Conservation (phyloP, 176 grass and related monocot genomes). For the Cenchrus fungigraminus region DNA sequence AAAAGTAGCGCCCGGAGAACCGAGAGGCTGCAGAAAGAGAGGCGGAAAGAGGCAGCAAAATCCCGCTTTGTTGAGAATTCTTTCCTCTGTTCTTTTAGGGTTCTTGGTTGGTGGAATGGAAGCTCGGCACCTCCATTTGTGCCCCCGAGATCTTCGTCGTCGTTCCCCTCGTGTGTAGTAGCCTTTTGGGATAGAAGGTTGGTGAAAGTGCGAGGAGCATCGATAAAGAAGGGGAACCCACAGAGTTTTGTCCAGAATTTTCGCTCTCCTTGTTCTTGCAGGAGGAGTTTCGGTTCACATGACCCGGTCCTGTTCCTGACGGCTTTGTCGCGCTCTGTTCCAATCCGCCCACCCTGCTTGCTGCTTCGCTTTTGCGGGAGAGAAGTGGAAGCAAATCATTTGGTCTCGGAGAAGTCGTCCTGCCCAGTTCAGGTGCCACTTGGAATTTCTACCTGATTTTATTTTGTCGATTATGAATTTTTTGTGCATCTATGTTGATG, state of each 20-base stretch:
- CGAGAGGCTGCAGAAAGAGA: slow-evolving; percentile 47
- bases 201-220: slow-evolving; percentile 24
- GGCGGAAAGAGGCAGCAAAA: slow-evolving; percentile 37
- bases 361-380: slow-evolving; percentile 43
- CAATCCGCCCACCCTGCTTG: slow-evolving; percentile 26
- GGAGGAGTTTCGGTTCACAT: slow-evolving; percentile 44
- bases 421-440: slow-evolving; percentile 36
- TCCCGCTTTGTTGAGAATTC: slow-evolving; percentile 33
- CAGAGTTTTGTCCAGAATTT: neutral
- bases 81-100: slow-evolving; percentile 15
- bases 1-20: slow-evolving; percentile 48
- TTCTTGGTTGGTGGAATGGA: slow-evolving; percentile 42
- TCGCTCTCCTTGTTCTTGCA: neutral
- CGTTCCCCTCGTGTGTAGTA: slow-evolving; percentile 30
- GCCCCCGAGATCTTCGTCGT: slow-evolving; percentile 46
- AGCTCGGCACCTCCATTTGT: slow-evolving; percentile 31
- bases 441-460: slow-evolving; percentile 43
- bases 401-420: slow-evolving; percentile 30
- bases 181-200: slow-evolving; percentile 23
- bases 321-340: slow-evolving; percentile 21
- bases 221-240: neutral
- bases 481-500: slow-evolving; percentile 30
- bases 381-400: slow-evolving; percentile 62
- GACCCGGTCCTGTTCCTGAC: slow-evolving; percentile 59
- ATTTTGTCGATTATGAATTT: slow-evolving; percentile 24